phyloP scores from a whole-genome alignment of 1,139 yeast species.

The Candida frijolesensis region DNA sequence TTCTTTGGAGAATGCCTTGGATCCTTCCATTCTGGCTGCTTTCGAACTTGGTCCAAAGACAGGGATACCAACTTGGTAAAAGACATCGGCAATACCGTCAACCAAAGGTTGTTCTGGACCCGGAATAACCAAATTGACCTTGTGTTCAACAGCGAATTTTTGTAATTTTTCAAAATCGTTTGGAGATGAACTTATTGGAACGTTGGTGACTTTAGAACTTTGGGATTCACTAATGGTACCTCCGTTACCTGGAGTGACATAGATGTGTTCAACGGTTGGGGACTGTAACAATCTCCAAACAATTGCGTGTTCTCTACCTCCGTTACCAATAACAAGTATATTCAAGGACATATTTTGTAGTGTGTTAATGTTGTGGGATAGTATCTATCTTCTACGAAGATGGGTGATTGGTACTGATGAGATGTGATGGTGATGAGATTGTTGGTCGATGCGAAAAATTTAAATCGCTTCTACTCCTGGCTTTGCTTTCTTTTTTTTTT shows the following conservation, averaged over 20 bases:
- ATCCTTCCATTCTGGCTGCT: constrained; percentile 97
- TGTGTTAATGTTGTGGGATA: background rate
- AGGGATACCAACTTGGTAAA: constrained; percentile 81
- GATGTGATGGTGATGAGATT: constrained; percentile 3
- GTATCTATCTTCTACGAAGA: no score
- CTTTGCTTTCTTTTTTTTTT: no score
- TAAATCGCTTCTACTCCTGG: background rate
- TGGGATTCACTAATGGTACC: constrained; percentile 64
- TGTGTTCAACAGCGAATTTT: constrained; percentile 68
- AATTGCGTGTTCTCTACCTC: constrained; percentile 98
- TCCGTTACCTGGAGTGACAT: constrained; percentile 97
- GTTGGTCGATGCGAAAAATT: constrained; percentile 1
- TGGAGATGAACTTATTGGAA: constrained; percentile 61
- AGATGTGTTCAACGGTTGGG: constrained; percentile 67
- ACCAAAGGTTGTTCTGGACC: constrained; percentile 99
- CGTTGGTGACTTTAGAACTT: constrained; percentile 62
- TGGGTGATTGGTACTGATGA: background rate
- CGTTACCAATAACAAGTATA: constrained; percentile 89
- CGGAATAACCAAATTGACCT: constrained; percentile 80
- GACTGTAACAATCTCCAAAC: constrained; percentile 91
- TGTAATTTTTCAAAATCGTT: constrained; percentile 62
- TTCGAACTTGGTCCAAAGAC: constrained; percentile 92
- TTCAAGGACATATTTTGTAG: constrained; percentile 42
- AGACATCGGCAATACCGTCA: constrained; percentile 80
- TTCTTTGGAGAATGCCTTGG: constrained; percentile 90